These are phyloP conservation scores for Capronia epimyces DNA, from an alignment of 2,329 filamentous ascomycete species.

Conservation along the genomic window DNA sequence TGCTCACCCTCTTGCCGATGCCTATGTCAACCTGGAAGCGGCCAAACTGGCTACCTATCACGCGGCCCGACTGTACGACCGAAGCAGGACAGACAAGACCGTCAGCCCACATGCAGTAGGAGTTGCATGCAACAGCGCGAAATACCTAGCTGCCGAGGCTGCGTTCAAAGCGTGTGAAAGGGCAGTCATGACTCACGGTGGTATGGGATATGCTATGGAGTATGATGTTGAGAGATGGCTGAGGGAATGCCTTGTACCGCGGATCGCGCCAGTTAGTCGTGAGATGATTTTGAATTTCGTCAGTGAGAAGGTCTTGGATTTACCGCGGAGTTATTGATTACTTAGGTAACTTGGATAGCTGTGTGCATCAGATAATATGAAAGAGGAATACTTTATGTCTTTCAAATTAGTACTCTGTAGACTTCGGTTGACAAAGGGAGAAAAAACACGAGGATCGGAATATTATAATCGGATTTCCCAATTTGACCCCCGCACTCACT, in stretches of 20 bases:
- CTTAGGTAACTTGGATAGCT: neutral
- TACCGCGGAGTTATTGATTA: conserved; percentile 44
- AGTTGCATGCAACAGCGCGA: conserved; percentile 63
- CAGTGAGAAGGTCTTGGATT: conserved; percentile 41
- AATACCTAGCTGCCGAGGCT: conserved; percentile 57
- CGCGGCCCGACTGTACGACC: conserved; percentile 58
- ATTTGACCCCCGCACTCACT: conserved; percentile 1
- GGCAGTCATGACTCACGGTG: conserved; percentile 53
- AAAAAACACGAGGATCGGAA: no score
- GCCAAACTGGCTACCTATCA: conserved; percentile 62
- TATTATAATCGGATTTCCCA: neutral
- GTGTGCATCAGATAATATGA: neutral
- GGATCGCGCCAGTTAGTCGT: conserved; percentile 55
- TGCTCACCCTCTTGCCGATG: conserved; percentile 60
- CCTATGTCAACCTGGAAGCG: conserved; percentile 61
- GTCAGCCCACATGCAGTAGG: conserved; percentile 53
- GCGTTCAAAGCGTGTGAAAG: conserved; percentile 57
- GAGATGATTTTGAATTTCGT: conserved; percentile 47
- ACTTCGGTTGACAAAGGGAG: no score
- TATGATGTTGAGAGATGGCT: conserved; percentile 59
- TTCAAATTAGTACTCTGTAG: no score
- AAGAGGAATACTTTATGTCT: no score
- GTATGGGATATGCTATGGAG: conserved; percentile 60
- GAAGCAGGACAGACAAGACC: conserved; percentile 44
- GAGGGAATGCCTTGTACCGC: conserved; percentile 55